Evolutionary conservation across 495 filamentous ascomycete species (phyloP).

Genomic region (Hypoxylon perforatum): DNA sequence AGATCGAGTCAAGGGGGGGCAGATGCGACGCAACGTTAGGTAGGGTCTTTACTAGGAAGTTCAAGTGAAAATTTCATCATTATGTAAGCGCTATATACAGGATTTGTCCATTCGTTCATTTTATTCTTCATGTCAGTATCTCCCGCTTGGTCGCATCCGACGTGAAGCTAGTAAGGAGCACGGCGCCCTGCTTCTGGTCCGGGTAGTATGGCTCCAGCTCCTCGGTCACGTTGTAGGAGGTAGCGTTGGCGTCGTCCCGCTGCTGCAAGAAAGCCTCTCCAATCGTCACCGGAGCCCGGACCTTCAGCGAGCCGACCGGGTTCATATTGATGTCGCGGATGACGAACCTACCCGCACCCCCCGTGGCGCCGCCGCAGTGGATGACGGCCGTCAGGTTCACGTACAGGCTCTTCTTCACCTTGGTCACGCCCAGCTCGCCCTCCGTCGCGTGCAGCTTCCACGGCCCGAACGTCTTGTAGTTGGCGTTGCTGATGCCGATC

Average conservation of each 20-base stretch:
- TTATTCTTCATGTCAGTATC: too few species aligned
- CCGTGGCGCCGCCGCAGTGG: constrained; percentile 11
- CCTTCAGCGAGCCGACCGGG: constrained; percentile 5
- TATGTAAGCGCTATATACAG: too few species aligned
- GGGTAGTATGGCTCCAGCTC: constrained; percentile 14
- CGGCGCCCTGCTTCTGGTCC: constrained; percentile 13
- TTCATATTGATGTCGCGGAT: constrained; percentile 11
- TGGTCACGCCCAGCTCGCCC: constrained; percentile 11
- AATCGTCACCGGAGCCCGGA: not conserved
- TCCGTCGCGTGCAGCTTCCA: constrained; percentile 3
- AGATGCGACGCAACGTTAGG: too few species aligned
- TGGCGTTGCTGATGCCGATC: constrained; percentile 15
- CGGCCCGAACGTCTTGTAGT: constrained; percentile 23
- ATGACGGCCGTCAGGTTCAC: constrained; percentile 22
- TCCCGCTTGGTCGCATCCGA: constrained; percentile 1
- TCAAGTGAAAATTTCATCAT: too few species aligned
- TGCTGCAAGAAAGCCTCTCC: not conserved
- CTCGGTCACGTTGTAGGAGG: constrained; percentile 8
- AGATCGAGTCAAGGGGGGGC: too few species aligned
- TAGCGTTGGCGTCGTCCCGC: not conserved
- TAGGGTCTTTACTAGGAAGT: too few species aligned
- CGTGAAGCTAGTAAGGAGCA: constrained; percentile 5
- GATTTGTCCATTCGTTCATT: too few species aligned
- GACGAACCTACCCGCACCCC: constrained; percentile 5
- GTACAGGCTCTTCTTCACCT: constrained; percentile 19